These are phyloP conservation scores for Pyrenophora teres DNA, from an alignment of 2,329 filamentous ascomycete genomes.

Conservation along the genomic window DNA sequence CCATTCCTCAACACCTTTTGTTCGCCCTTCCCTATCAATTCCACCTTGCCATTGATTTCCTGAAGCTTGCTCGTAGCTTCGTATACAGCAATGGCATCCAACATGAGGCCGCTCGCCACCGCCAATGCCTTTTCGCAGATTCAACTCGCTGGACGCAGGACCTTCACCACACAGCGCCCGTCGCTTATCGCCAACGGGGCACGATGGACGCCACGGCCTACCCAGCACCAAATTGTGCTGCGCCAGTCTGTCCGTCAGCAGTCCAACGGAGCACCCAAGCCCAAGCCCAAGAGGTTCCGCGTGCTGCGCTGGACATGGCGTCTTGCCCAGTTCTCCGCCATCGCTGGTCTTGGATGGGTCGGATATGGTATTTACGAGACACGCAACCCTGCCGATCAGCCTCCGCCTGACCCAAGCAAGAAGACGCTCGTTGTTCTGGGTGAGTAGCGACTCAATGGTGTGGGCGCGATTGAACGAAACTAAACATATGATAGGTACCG, in stretches of 20 bases:
- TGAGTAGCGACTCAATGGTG: conserved; percentile 51
- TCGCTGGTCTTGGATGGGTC: conserved; percentile 72
- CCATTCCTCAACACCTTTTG: conserved; percentile 20
- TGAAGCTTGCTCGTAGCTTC: conserved; percentile 15
- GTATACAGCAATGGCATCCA: conserved; percentile 39
- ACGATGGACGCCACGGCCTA: conserved; percentile 41
- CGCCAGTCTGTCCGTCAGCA: conserved; percentile 44
- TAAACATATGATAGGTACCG: conserved; percentile 69
- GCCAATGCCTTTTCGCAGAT: conserved; percentile 38
- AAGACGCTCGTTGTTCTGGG: conserved; percentile 96
- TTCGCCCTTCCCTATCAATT: conserved; percentile 11
- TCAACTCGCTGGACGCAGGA: conserved; percentile 42
- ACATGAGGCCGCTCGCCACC: conserved; percentile 44
- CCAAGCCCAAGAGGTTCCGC: conserved; percentile 58
- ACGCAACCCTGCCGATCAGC: conserved; percentile 80
- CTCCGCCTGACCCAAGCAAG: conserved; percentile 80
- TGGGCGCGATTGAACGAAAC: background rate
- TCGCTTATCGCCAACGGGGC: conserved; percentile 43
- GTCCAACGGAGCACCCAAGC: conserved; percentile 39
- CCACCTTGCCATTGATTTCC: conserved; percentile 14
- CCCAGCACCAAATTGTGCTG: conserved; percentile 42
- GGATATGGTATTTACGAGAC: conserved; percentile 82
- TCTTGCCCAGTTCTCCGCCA: conserved; percentile 73
- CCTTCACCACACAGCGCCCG: conserved; percentile 43
- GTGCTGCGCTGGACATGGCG: conserved; percentile 83